phyloP scores from a whole-genome alignment of 306 rosid species.

The Vachellia collinsii region DNA sequence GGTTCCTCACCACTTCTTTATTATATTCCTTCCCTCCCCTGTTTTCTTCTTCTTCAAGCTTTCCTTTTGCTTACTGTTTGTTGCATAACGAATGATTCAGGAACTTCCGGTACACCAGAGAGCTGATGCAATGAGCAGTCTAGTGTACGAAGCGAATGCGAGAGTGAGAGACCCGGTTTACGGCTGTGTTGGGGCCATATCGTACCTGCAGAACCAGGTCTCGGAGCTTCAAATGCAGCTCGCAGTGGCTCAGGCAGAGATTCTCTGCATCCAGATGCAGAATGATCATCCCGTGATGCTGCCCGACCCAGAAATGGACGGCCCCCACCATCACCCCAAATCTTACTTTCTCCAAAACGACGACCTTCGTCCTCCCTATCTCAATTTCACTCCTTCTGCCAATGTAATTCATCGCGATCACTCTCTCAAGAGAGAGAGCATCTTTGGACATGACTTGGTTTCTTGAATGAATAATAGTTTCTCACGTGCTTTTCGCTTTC shows the following conservation, averaged over 20 bases:
- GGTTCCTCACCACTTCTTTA: slow-evolving; percentile 42
- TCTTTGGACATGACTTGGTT: slow-evolving; percentile 74
- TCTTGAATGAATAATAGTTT: slow-evolving; percentile 47
- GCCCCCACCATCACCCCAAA: slow-evolving; percentile 40
- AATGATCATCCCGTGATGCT: slow-evolving; percentile 52
- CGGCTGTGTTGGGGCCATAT: slow-evolving; percentile 90
- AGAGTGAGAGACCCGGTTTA: slow-evolving; percentile 87
- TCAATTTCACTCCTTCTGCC: slow-evolving; percentile 54
- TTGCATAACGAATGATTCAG: slow-evolving; percentile 42
- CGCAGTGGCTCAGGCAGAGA: slow-evolving; percentile 90
- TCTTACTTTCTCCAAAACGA: slow-evolving; percentile 46
- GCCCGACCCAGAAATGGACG: slow-evolving; percentile 36
- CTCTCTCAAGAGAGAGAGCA: slow-evolving; percentile 57
- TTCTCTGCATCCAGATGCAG: slow-evolving; percentile 84
- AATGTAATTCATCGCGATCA: slow-evolving; percentile 64
- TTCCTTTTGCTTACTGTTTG: background rate
- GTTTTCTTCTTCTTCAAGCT: background rate
- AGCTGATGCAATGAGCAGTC: slow-evolving; percentile 90
- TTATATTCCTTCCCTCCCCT: background rate
- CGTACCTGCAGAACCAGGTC: slow-evolving; percentile 81
- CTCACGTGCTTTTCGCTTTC: slow-evolving; percentile 22
- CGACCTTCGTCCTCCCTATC: slow-evolving; percentile 44
- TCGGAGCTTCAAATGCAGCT: slow-evolving; percentile 93
- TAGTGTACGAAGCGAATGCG: slow-evolving; percentile 94
- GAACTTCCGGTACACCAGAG: slow-evolving; percentile 80